Percentiles rank a stretch among this genome's conserved stretches.
These are phyloP conservation scores for Luzula sylvatica DNA, from an alignment of 176 grass and related monocot species.

Conservation along the genomic window DNA sequence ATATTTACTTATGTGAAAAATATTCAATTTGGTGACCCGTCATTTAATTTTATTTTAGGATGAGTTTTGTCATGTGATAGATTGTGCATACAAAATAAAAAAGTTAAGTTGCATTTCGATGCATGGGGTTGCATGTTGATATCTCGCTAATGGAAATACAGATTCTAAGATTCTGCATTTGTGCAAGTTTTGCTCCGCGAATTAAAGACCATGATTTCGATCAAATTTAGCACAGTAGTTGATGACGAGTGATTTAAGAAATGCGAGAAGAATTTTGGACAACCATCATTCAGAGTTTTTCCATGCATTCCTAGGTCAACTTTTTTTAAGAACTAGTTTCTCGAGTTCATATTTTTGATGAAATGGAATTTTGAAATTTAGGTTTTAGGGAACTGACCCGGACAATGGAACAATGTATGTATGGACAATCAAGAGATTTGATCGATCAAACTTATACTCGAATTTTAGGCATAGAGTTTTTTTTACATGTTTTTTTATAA, in stretches of 20 bases:
- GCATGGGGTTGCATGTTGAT: slow-evolving; percentile 90
- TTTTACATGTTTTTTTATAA: too few relatives aligned
- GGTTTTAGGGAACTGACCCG: slow-evolving; percentile 75
- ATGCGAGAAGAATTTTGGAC: slow-evolving; percentile 54
- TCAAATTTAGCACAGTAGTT: slow-evolving; percentile 73
- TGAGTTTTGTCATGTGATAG: slow-evolving; percentile 65
- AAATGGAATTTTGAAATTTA: slow-evolving; percentile 25
- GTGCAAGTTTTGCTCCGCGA: slow-evolving; percentile 78
- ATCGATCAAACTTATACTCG: slow-evolving; percentile 85
- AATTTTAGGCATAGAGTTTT: slow-evolving; percentile 84
- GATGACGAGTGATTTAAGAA: slow-evolving; percentile 95
- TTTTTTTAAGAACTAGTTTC: slow-evolving; percentile 6
- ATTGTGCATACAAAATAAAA: slow-evolving; percentile 85
- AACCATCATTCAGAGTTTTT: slow-evolving; percentile 74
- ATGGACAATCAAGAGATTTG: slow-evolving; percentile 76
- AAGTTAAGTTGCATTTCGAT: slow-evolving; percentile 79
- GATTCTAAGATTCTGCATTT: slow-evolving; percentile 78
- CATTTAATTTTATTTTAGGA: too few relatives aligned
- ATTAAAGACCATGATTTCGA: slow-evolving; percentile 62
- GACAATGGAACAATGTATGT: slow-evolving; percentile 82
- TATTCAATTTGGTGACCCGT: too few relatives aligned
- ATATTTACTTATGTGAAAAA: background rate
- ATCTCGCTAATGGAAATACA: slow-evolving; percentile 67
- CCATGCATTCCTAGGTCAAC: slow-evolving; percentile 70
- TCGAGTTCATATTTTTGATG: background rate